These are phyloP conservation scores for Leishmania arabica DNA, from an alignment of 208 protist species.

Conservation along the genomic window DNA sequence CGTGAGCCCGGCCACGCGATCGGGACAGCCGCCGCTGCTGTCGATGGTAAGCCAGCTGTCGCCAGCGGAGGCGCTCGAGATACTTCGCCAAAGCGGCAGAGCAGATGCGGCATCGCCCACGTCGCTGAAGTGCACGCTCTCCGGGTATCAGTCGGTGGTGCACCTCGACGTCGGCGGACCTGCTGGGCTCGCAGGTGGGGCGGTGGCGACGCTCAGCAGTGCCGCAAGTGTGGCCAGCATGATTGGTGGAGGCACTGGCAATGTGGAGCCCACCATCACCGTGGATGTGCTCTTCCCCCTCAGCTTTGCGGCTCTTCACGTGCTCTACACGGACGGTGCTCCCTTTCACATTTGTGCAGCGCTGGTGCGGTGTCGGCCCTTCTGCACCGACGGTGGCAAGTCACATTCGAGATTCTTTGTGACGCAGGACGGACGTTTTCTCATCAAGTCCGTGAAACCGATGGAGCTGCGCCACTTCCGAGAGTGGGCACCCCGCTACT, in stretches of 20 bases:
- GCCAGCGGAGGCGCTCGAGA: conserved; percentile 14
- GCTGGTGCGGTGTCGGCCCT: conserved; percentile 51
- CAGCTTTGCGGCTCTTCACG: conserved; percentile 60
- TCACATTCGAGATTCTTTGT: conserved; percentile 66
- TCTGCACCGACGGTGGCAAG: conserved; percentile 72
- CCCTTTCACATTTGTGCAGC: conserved; percentile 43
- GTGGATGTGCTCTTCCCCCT: conserved; percentile 71
- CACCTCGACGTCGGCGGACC: not conserved
- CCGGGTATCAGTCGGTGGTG: conserved; percentile 21
- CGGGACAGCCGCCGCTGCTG: not conserved
- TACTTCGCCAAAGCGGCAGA: conserved; percentile 12
- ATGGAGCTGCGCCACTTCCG: conserved; percentile 77
- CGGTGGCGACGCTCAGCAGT: not conserved
- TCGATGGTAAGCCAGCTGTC: conserved; percentile 8
- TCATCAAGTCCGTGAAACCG: conserved; percentile 79
- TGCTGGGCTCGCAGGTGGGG: conserved; percentile 4
- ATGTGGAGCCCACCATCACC: conserved; percentile 18
- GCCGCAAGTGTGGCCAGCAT: not conserved
- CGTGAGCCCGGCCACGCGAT: not conserved
- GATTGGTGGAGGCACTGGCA: not conserved
- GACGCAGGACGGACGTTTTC: conserved; percentile 63
- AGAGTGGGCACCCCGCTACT: conserved; percentile 52
- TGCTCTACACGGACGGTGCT: conserved; percentile 46
- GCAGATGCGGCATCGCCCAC: not conserved
- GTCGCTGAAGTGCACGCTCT: conserved; percentile 22